Base-by-base conservation (phyloP, 768 basidiomycete genomes). In the Mycena crocata region DNA sequence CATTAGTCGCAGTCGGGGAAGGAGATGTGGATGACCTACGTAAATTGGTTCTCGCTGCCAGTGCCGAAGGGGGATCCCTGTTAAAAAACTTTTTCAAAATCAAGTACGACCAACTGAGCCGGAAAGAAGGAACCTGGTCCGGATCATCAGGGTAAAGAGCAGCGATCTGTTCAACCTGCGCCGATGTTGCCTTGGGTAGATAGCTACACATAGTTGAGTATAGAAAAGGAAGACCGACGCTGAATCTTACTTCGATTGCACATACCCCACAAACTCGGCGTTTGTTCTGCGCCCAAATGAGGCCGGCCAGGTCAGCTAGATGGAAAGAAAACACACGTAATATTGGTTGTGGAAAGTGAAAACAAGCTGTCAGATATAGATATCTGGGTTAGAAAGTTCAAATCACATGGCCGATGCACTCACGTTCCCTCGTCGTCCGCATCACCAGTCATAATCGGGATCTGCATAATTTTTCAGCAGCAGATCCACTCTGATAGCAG, bases 21-120 rank as follows among this genome's bases (percentile, higher is more conserved):
- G 44, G 40, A 57, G 30, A 32, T 39, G 21, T 15, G 24, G n/a
- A n/a, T n/a, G n/a, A n/a, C 54, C 6, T 51, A 66, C 58, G 72
- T 69, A 40, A 72, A 12, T 30, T 57, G 57, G 31, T 72, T 73
- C 21, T 64, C 70, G 3, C 31, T 62, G 8, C 74, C 76, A 8
- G 79, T 75, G 15, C 70, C 68, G 48, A 64, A 64, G 10, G 63
- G 63, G 2, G 63, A 64, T 42, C 63, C 63, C 63, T 64, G 32
- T 26, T 7, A 32, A 9, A 34, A 9, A 32, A 30, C 13, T 17
- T 30, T 17, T 23, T 14, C 19, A 19, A 23, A 5, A 19, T 35
- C 26, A n/a, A 5, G 31, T 24, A 37, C 5, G 39, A 1, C 35
- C 35, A 35, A 45, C 13, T 19, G 9, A 35, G 39, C 2, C 17